A percentile compares a stretch with the other conserved stretches of the same genome.
Evolutionary conservation across 2,329 filamentous ascomycete genomes (phyloP).

Genomic region (Trichoderma koningii): DNA sequence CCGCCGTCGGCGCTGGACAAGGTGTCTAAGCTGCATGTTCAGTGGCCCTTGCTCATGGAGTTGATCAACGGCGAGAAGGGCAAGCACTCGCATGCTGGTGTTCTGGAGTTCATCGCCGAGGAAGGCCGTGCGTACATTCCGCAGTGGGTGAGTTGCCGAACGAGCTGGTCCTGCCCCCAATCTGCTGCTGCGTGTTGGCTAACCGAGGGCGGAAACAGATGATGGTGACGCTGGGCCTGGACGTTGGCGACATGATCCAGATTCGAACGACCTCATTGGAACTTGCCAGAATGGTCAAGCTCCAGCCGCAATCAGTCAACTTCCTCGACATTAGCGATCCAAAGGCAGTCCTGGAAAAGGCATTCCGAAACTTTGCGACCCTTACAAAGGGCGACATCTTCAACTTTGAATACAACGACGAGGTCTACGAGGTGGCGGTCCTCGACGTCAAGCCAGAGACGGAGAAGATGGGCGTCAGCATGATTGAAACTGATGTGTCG

Average conservation of each 20-base stretch:
- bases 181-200: slow-evolving; percentile 23
- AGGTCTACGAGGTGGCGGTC: slow-evolving; percentile 88
- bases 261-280: slow-evolving; percentile 93
- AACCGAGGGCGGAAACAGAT: slow-evolving; percentile 57
- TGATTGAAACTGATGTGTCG: slow-evolving; percentile 93
- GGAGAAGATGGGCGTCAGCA: slow-evolving; percentile 83
- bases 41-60: slow-evolving; percentile 97
- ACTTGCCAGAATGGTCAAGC: slow-evolving; percentile 88
- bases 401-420: slow-evolving; percentile 95
- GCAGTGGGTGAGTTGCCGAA: slow-evolving; percentile 70
- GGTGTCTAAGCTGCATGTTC: slow-evolving; percentile 91
- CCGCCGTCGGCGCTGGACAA: slow-evolving; percentile 97
- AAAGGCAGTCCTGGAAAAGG: slow-evolving; percentile 94
- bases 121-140: slow-evolving; percentile 96
- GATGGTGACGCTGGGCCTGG: slow-evolving; percentile 87
- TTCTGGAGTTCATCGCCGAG: slow-evolving; percentile 95
- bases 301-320: slow-evolving; percentile 88
- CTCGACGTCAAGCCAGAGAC: slow-evolving; percentile 87
- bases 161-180: not conserved
- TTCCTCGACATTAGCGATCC: slow-evolving; percentile 98
- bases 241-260: slow-evolving; percentile 92
- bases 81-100: slow-evolving; percentile 86
- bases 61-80: slow-evolving; percentile 83
- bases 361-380: slow-evolving; percentile 93
- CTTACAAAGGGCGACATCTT: slow-evolving; percentile 93